Base-by-base conservation (phyloP, 1,139 yeast species). In the Spathaspora sp. region DNA sequence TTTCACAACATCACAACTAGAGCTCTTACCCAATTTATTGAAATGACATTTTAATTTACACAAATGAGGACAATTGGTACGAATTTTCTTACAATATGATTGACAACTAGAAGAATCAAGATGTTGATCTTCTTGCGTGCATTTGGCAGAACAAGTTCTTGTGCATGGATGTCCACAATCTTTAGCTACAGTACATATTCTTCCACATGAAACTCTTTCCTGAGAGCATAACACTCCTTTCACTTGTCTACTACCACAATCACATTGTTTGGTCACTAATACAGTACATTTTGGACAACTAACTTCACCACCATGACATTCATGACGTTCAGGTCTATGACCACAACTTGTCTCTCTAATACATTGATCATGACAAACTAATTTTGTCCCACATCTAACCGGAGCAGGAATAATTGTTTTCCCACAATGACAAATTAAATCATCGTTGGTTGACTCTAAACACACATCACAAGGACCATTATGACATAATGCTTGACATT, bases 401-500 rank as follows among this genome's bases (percentile, higher is more conserved):
- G 98, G 98, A 0, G 97, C 97, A 43, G 78, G 78, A 8, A 89
- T 71, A 3, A 85, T 74, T 0, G 97, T 90, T 49, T 78, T 75
- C 1, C 97, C 97, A 70, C 98, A 90, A 47, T 86, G 78, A 60
- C 98, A 90, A 2, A 83, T 76, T 55, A 89, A 70, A 60, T 90
- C 97, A 26, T 88, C 93, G 44, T 83, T 81, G 10, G 89, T 78
- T 4, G 96, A 86, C 57, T 89, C 96, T 43, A 88, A 64, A 61
- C 98, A 90, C 8, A 91, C 86, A 2, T 84, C 82, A 66, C 97
- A 90, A 1, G 88, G 80, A 0, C 97, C 97, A 11, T 81, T 70
- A 61, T 90, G 97, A 57, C 97, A 90, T 27, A 85, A 76, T 53
- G 85, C 81, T 39, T 77, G 78, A 64, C 97, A 90, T 41, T 73